A percentile compares a stretch with the other conserved stretches of the same genome.
phyloP scores from a whole-genome alignment of 1,284 basidiomycete species.

The Microstroma glucosiphilum region DNA sequence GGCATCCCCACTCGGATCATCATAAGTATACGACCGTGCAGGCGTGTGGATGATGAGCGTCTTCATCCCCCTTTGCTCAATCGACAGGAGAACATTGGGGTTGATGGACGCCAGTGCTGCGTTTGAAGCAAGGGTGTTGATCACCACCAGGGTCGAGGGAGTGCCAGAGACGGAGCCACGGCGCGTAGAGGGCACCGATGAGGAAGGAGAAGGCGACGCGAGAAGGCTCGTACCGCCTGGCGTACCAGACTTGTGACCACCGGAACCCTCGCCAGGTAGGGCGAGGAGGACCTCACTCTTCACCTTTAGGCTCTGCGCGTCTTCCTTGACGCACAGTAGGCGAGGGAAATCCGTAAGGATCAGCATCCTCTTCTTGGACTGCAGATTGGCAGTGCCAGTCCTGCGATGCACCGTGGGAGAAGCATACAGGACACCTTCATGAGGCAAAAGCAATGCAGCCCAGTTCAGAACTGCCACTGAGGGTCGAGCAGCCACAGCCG shows the following conservation, averaged over 20 bases:
- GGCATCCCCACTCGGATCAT: slow-evolving; percentile 38
- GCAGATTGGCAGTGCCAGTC: slow-evolving; percentile 43
- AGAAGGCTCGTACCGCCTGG: slow-evolving; percentile 15
- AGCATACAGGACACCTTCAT: slow-evolving; percentile 38
- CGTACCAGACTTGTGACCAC: slow-evolving; percentile 33
- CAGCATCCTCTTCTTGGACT: slow-evolving; percentile 54
- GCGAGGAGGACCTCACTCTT: slow-evolving; percentile 54
- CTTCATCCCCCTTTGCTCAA: slow-evolving; percentile 26
- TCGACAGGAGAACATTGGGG: slow-evolving; percentile 28
- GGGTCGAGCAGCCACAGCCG: not conserved
- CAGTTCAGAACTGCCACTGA: slow-evolving; percentile 19
- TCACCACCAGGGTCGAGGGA: not conserved
- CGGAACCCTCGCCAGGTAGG: slow-evolving; percentile 29
- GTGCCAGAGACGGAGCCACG: slow-evolving; percentile 5
- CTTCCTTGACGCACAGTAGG: slow-evolving; percentile 56
- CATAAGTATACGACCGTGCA: slow-evolving; percentile 27
- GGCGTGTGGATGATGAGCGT: slow-evolving; percentile 27
- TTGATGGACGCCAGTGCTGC: slow-evolving; percentile 7
- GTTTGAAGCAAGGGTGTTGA: not conserved
- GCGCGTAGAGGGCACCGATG: not conserved
- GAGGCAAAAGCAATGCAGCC: slow-evolving; percentile 36
- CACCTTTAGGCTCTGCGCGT: slow-evolving; percentile 49
- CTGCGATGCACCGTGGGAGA: slow-evolving; percentile 38
- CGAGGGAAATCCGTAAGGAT: slow-evolving; percentile 57
- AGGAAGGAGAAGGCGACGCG: not conserved